Evolutionary conservation across 805 yeast genomes (phyloP), one percentile per base, ranked within the genome.

Genomic region (Nadsonia fulvescens): DNA sequence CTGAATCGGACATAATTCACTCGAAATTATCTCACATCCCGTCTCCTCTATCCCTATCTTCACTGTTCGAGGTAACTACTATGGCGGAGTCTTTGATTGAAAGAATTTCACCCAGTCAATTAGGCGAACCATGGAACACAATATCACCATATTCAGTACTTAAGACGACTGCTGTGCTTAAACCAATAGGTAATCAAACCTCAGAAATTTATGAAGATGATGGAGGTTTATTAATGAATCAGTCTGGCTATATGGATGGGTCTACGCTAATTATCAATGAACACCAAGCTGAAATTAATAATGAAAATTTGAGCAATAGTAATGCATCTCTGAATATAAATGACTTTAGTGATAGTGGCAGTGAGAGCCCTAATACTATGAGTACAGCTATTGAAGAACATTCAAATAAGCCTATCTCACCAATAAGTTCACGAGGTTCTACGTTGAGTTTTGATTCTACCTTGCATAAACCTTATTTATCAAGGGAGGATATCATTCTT

Each of bases 1-100:
- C 50, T 23, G 55, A 50, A 7, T 39, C 43, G 4, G 68, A 56
- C 18, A 44, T 53, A 6, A 40, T 62, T 17, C 68, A 63, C 36
- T 53, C 55, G 18, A 32, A 47, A 2, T 37, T 59, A 9, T 38
- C 52, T 5, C 47, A 42, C n/a, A 33, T 47, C 43, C 12, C 32
- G 30, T 6, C 29, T 28, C 14, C 30, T 37, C 16, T 28, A 24
- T n/a, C 27, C 31, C 16, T 28, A 30, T 9, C n/a, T n/a, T n/a
- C n/a, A n/a, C 28, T 37, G 12, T 24, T 37, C 8, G 44, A 39
- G 13, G 28, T 34, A 4, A 25, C 33, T 8, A 35, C 44, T 6
- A 26, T 27, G 12, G 44, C 49, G 4, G 20, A 27, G 9, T 30
- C 30, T 4, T 21, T 44, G 11, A 24, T 22, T 7, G 30, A 17